Conservation (phyloP, 352 stramenopile species). For the Phytophthora hybrid region DNA sequence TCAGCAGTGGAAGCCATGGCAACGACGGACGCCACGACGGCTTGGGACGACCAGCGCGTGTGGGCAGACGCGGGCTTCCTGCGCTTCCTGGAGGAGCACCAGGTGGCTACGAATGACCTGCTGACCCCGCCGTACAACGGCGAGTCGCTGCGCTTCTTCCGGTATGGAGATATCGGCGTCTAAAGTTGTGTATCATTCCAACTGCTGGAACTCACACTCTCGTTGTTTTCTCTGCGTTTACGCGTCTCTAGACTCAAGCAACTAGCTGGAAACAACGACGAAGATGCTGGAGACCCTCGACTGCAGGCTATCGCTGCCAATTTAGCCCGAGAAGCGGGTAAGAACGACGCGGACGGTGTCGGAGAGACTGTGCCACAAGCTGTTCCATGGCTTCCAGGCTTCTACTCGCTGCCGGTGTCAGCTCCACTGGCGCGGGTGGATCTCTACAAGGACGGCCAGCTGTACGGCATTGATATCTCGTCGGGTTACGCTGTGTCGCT, state of each 20-base stretch:
- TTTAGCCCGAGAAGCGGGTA: slow-evolving; percentile 27
- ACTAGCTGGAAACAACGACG: not conserved
- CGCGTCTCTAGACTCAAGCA: slow-evolving; percentile 40
- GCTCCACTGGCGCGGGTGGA: slow-evolving; percentile 53
- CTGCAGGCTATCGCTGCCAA: slow-evolving; percentile 31
- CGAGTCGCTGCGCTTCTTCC: slow-evolving; percentile 63
- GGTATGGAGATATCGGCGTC: slow-evolving; percentile 35
- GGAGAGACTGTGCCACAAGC: slow-evolving; percentile 20
- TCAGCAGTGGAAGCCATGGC: not conserved
- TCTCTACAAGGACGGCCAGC: slow-evolving; percentile 58
- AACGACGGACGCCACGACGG: slow-evolving; percentile 3
- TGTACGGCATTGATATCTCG: slow-evolving; percentile 89
- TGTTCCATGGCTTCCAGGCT: slow-evolving; percentile 64
- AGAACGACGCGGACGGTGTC: slow-evolving; percentile 3
- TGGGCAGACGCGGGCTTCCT: slow-evolving; percentile 65
- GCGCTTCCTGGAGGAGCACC: slow-evolving; percentile 62
- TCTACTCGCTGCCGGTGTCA: slow-evolving; percentile 69
- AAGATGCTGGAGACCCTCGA: slow-evolving; percentile 16
- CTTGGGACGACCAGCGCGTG: slow-evolving; percentile 51
- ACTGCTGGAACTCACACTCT: not conserved
- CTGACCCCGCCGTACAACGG: slow-evolving; percentile 30
- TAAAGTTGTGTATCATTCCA: slow-evolving; percentile 37
- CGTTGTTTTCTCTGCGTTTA: slow-evolving; percentile 2
- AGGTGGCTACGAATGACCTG: slow-evolving; percentile 56
- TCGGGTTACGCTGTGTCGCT: slow-evolving; percentile 77